These are phyloP conservation scores for Cucumis cinereus DNA, from an alignment of 306 rosid species.

Conservation along the genomic window DNA sequence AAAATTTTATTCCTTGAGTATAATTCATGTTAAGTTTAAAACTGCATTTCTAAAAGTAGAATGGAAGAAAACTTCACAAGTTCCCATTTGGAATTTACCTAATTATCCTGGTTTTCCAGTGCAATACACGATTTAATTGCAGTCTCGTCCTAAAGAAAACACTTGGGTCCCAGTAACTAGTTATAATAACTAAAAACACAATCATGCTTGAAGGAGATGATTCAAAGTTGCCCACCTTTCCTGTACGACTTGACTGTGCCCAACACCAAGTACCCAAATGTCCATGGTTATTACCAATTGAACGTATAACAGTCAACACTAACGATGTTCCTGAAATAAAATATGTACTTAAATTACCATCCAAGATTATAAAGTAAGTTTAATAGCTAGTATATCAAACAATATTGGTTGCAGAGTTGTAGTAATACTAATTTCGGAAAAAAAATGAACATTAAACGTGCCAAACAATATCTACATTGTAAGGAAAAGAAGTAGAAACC, in stretches of 20 bases:
- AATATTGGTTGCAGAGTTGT: not conserved
- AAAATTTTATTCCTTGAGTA: not conserved
- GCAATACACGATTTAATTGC: not conserved
- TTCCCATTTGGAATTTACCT: not conserved
- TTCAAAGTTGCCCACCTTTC: constrained; percentile 43
- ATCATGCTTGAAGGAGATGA: not conserved
- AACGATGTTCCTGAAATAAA: constrained; percentile 60
- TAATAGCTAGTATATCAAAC: not conserved
- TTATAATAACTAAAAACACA: not conserved
- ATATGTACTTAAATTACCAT: constrained; percentile 13
- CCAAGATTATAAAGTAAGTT: not conserved
- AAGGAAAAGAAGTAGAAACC: not conserved
- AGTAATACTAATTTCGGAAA: not conserved
- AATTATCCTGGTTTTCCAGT: not conserved
- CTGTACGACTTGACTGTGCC: constrained; percentile 67
- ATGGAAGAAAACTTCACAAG: not conserved
- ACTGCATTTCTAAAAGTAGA: not conserved
- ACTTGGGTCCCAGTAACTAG: not conserved
- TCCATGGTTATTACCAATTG: constrained; percentile 78
- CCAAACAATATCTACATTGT: not conserved
- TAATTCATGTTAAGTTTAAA: not conserved
- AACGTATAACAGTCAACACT: constrained; percentile 76
- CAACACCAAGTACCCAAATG: constrained; percentile 76
- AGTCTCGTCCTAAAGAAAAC: not conserved
- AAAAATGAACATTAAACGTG: not conserved